Conservation (phyloP, 2,329 filamentous ascomycete species). For the Rutstroemia sydowiana region DNA sequence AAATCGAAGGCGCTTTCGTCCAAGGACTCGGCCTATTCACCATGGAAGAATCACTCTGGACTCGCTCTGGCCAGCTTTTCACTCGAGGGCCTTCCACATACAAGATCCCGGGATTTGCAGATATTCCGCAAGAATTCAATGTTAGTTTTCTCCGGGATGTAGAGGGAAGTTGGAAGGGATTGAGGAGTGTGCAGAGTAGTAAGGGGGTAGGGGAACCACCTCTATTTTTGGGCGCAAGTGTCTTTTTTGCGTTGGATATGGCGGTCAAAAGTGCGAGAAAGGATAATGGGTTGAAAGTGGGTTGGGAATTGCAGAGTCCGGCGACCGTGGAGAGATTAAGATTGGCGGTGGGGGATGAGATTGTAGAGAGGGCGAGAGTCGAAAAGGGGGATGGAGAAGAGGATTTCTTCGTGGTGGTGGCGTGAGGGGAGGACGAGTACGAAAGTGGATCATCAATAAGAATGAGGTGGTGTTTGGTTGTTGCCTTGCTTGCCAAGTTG, state of each 20-base stretch:
- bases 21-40: constrained; percentile 78
- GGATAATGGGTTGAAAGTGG: constrained; percentile 39
- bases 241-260: constrained; percentile 47
- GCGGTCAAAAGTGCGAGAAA: constrained; percentile 43
- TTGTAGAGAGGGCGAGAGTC: constrained; percentile 28
- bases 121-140: constrained; percentile 67
- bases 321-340: constrained; percentile 44
- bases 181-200: constrained; percentile 46
- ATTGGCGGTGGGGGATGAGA: constrained; percentile 31
- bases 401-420: constrained; percentile 26
- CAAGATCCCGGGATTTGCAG: constrained; percentile 83
- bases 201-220: constrained; percentile 55
- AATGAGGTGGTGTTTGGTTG: too few relatives aligned
- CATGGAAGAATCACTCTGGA: constrained; percentile 63
- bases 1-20: constrained; percentile 76
- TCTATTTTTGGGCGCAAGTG: constrained; percentile 46
- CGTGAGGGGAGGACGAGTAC: background rate
- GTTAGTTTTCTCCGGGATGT: constrained; percentile 31
- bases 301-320: constrained; percentile 40
- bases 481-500: too few relatives aligned
- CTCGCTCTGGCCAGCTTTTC: constrained; percentile 52
- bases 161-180: constrained; percentile 38
- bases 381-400: constrained; percentile 23
- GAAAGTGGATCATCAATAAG: too few relatives aligned
- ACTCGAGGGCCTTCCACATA: constrained; percentile 65